Base-by-base conservation (phyloP, 2,329 filamentous ascomycete genomes). In the Calycina herbarum region DNA sequence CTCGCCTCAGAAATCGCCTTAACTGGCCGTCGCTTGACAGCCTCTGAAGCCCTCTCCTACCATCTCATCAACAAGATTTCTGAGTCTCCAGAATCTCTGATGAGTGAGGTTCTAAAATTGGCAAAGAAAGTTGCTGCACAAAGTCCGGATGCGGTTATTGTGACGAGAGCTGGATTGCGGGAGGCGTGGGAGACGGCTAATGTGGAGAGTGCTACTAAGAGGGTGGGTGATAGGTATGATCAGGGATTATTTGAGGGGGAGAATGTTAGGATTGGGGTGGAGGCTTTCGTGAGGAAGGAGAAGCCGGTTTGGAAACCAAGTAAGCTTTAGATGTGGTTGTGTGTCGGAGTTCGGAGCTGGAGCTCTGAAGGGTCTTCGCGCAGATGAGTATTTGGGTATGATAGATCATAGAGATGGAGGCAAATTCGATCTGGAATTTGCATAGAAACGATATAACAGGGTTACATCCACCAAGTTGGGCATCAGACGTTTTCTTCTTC, bases 271-370 rank as follows among this genome's bases (percentile, higher is more conserved):
- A 91, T 94, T 78, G 91, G 91, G 0, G 79, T 94, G 29, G 79
- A 77, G 76, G 91, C 91, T 67, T 94, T 94, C 80, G 87, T 89
- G n/a, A 88, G 90, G 81, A 92, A 88, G 82, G 81, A 88, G 73
- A 83, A 84, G 77, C 86, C 90, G 2, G 78, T 81, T 33, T 94
- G 90, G 90, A 84, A 80, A 73, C 81, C 86, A 66, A 87, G 85
- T 73, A 88, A 87, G 76, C 72, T 89, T 69, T 89, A 61, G 35
- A 35, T 51, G 4, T 51, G 27, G 42, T 61, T 20, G 17, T n/a
- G 2, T 24, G 27, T 27, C n/a, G n/a, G 20, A 15, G 20, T 51
- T 24, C 20, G 20, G 4, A 45, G n/a, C 17, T n/a, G 17, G 15
- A 45, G 17, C 17, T 45, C 3, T n/a, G 17, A n/a, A 7, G 42